Conservation (phyloP, 2,329 filamentous ascomycete genomes). For the Penicillium brasilianum region DNA sequence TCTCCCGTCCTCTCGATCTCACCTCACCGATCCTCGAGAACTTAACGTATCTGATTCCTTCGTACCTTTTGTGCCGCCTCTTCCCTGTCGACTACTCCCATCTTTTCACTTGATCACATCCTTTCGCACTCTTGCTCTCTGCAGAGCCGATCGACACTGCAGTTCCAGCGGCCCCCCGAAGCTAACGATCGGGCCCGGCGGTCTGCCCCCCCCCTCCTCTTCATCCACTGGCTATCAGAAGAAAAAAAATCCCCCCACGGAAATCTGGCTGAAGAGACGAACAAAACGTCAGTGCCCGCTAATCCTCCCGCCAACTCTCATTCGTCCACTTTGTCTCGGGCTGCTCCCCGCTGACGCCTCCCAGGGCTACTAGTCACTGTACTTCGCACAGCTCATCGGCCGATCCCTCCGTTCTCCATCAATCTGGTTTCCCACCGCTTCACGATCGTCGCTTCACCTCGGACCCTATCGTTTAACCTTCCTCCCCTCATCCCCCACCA, state of each 20-base stretch:
- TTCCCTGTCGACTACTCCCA: background rate
- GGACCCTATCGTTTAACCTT: background rate
- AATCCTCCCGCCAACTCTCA: slow-evolving; percentile 18
- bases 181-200: slow-evolving; percentile 28
- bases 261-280: slow-evolving; percentile 23
- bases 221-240: too few species aligned
- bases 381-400: slow-evolving; percentile 13
- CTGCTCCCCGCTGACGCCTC: slow-evolving; percentile 5
- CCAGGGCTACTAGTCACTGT: slow-evolving; percentile 1
- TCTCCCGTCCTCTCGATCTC: background rate
- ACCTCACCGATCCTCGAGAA: background rate
- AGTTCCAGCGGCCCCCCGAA: slow-evolving; percentile 13
- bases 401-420: slow-evolving; percentile 16
- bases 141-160: slow-evolving; percentile 15
- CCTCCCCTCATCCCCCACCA: background rate
- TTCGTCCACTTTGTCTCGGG: slow-evolving; percentile 17
- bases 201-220: too few species aligned
- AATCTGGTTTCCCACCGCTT: slow-evolving; percentile 7
- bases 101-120: slow-evolving; percentile 8
- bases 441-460: background rate
- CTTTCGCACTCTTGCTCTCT: background rate
- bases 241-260: background rate
- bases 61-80: background rate
- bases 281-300: slow-evolving; percentile 37
- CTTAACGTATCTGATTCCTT: background rate